A percentile compares a stretch with the other conserved stretches of the same genome.
Evolutionary conservation across 2,329 filamentous ascomycete species (phyloP).

Genomic region (Colletotrichum lini): DNA sequence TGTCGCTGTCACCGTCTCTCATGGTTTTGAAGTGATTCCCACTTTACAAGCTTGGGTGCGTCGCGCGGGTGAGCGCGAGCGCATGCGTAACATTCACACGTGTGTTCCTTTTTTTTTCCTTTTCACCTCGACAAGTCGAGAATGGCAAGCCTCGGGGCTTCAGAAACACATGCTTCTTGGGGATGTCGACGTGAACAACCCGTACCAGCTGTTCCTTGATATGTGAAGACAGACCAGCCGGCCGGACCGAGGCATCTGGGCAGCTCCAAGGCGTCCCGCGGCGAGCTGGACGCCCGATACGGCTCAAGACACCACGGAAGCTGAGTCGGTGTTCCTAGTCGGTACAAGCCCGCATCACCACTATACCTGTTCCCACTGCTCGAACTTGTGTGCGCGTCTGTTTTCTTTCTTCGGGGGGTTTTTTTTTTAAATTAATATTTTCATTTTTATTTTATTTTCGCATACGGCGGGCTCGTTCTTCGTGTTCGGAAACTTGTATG

Average conservation of each 20-base stretch:
- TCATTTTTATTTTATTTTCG: neutral
- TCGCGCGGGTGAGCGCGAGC: neutral
- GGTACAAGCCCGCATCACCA: slow-evolving; percentile 2
- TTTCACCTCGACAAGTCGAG: neutral
- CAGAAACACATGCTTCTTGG: slow-evolving; percentile 14
- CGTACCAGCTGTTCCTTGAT: too few relatives aligned
- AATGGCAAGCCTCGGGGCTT: too few relatives aligned
- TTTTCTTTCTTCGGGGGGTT: neutral
- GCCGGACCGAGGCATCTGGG: slow-evolving; percentile 26
- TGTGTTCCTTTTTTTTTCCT: too few relatives aligned
- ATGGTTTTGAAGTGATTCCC: neutral
- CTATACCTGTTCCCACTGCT: neutral
- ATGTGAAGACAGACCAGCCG: neutral
- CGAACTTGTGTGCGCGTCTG: neutral
- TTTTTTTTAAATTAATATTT: too few relatives aligned
- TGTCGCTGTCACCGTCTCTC: neutral
- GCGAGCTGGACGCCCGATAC: slow-evolving; percentile 30
- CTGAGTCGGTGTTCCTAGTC: slow-evolving; percentile 8
- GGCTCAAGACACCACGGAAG: slow-evolving; percentile 9
- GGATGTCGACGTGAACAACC: neutral
- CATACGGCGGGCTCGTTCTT: slow-evolving; percentile 8
- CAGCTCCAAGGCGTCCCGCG: slow-evolving; percentile 6
- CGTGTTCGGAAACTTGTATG: slow-evolving; percentile 13
- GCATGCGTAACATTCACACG: neutral
- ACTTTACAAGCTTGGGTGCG: slow-evolving; percentile 25